Evolutionary conservation across 108 stramenopile genomes (phyloP), one percentile per base, ranked within the genome.

Genomic region (Fistulifera pelliculosa): DNA sequence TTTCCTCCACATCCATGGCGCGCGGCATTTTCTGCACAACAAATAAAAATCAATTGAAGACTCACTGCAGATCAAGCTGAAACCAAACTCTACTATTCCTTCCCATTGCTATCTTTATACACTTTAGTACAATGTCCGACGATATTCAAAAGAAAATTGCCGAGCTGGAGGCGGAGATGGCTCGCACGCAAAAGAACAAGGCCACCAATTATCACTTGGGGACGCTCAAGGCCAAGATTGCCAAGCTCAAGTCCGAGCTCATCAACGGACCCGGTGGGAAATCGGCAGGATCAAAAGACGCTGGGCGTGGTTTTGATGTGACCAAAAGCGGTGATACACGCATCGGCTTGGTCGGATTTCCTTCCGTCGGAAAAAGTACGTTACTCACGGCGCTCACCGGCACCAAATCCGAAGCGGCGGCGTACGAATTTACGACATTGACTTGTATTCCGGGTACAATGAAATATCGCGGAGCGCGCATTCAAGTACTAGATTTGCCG

Each of bases 371-470:
- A 17, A 99, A 99, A 72, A 82, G 79, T 6, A 98, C 99, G 5
- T 64, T 99, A 22, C 62, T 99, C 48, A 98, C 96, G 45, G 73
- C 74, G 14, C 66, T 99, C 10, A 99, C 99, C 1, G 97, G 96
- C 12, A 98, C 97, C 0, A 66, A 77, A 51, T 79, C 75, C 38
- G 93, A 94, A 62, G 96, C 96, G 7, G 97, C 97, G 6, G 95
- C 90, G 0, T 98, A 98, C 61, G 97, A 98, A 68, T 99, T 99
- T 65, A 99, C 99, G 6, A 99, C 99, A 6, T 70, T 99, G 23
- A 98, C 96, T 0, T 97, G 97, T 44, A 98, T 98, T 41, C 99
- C 99, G 10, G 99, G 99, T 35, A 98, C 95, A 8, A 90, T 99
- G 90, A 83, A 97, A 58, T 99, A 94, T 65, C 35, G 26, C 51